Evolutionary conservation across 2,329 filamentous ascomycete species (phyloP), one percentile per base, ranked within the genome.

Genomic region (Aspergillus pseudoterreus): DNA sequence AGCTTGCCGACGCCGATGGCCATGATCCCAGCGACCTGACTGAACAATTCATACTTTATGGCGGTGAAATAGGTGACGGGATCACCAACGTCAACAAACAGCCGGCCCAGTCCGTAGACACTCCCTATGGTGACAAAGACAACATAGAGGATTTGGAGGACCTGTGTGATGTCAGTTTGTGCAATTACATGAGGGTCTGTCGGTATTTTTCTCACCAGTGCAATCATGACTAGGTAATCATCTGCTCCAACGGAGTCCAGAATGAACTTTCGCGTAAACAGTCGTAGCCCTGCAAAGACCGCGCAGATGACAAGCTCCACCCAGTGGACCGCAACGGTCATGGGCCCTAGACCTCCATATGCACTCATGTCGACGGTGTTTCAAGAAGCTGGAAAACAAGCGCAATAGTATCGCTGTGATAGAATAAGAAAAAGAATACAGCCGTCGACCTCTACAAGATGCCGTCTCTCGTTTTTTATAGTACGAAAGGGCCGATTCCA

Each of bases 291-390:
- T 4, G 58, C 58, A 17, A 60, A 60, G 22, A 60, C 4, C 8
- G 57, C 44, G 41, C 59, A 53, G 10, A 62, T 39, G 4, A 62
- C 19, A 4, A 50, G 51, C 30, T 57, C 51, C 15, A 55, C 19
- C 59, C 59, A 61, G 17, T 59, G 56, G 24, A 61, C 57, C 4
- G 54, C 59, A 48, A 61, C 60, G 38, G 53, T 53, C 60, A 63
- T 63, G 17, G 56, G 60, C 0, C 59, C 59, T 41, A 51, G 21
- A 6, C 60, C 60, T 36, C 60, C 60, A 45, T 63, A 63, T 2
- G 43, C 47, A 21, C 54, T 47, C 59, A 61, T 61, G 21, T 51
- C 41, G 46, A 51, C 41, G 9, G 21, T 1, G 8, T 8, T n/a
- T 12, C 6, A 8, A 17, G 17, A n/a, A 42, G 47, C 14, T 4